phyloP scores from a whole-genome alignment of 75 land plant species.

The Pinus tabuliformis region DNA sequence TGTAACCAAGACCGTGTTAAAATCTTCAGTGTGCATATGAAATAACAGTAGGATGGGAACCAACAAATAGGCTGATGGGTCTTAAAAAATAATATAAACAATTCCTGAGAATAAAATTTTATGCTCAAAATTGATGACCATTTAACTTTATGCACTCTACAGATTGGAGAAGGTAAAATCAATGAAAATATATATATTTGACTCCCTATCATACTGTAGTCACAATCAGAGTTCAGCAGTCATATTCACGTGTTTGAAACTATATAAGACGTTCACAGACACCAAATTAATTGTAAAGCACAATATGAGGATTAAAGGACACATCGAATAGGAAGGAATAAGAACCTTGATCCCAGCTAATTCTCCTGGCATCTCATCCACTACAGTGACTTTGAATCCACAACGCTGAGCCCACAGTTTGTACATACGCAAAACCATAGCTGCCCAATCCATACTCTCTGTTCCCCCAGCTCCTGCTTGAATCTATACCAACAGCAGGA shows the following conservation, averaged over 20 bases:
- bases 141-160: too few relatives aligned
- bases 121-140: background rate
- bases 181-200: slow-evolving; percentile 1
- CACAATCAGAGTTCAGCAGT: background rate
- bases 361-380: slow-evolving; percentile 98
- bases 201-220: background rate
- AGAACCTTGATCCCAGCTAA: slow-evolving; percentile 95
- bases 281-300: background rate
- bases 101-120: background rate
- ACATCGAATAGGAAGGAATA: slow-evolving; percentile 2
- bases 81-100: background rate
- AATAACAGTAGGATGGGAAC: background rate
- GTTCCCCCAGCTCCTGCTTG: slow-evolving; percentile 99
- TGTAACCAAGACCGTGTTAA: background rate
- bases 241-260: background rate
- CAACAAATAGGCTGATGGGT: background rate
- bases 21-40: background rate
- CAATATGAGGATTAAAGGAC: background rate
- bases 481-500: slow-evolving; percentile 42
- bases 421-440: slow-evolving; percentile 96
- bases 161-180: background rate
- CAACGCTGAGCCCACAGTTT: slow-evolving; percentile 70
- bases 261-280: background rate
- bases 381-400: slow-evolving; percentile 64
- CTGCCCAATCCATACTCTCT: slow-evolving; percentile 99